Evolutionary conservation across 2,329 filamentous ascomycete species (phyloP).

Genomic region (Diaporthe batatas): DNA sequence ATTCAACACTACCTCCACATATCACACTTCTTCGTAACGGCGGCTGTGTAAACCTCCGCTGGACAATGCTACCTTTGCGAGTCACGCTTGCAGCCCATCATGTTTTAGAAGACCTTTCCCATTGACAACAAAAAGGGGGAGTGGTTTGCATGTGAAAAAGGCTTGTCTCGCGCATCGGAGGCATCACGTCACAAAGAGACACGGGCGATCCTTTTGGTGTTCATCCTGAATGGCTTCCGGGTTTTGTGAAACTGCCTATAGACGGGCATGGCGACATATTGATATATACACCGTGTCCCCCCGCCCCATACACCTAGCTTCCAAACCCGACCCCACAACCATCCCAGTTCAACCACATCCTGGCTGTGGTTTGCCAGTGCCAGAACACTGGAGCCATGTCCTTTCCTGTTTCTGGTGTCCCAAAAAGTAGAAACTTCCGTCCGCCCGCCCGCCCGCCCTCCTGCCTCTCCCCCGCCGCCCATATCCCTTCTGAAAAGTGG

Average conservation of each 20-base stretch:
- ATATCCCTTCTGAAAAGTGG: neutral
- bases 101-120: neutral
- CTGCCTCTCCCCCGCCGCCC: too few relatives aligned
- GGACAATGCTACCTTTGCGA: neutral
- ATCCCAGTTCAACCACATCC: neutral
- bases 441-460: neutral
- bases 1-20: neutral
- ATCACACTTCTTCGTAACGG: neutral
- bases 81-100: constrained; percentile 9
- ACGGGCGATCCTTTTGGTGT: constrained; percentile 14
- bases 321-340: constrained; percentile 8
- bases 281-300: neutral
- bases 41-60: neutral
- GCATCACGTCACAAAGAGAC: neutral
- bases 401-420: neutral
- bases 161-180: neutral
- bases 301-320: neutral
- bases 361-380: neutral
- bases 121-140: neutral
- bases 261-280: constrained; percentile 23
- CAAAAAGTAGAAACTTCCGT: neutral
- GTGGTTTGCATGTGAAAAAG: neutral
- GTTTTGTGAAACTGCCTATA: constrained; percentile 24
- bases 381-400: neutral
- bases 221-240: constrained; percentile 18